These are phyloP conservation scores for Daldinia eschscholtzii DNA, from an alignment of 2,329 filamentous ascomycete species.

Conservation along the genomic window DNA sequence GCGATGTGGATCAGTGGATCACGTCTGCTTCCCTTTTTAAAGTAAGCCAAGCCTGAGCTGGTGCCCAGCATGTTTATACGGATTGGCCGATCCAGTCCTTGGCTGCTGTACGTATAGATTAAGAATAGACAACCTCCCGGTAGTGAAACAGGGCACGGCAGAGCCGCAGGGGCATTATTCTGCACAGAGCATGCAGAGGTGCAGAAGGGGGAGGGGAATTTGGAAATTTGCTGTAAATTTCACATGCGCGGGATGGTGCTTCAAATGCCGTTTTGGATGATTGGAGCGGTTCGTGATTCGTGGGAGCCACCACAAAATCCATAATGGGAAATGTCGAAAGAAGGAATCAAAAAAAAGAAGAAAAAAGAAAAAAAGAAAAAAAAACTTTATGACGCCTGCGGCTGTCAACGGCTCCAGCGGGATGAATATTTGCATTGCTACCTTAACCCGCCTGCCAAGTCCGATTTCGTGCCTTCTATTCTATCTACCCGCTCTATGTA, in stretches of 20 bases:
- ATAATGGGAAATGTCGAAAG: conserved; percentile 33
- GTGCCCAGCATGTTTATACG: conserved; percentile 31
- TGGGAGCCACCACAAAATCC: conserved; percentile 21
- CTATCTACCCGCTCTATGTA: background rate
- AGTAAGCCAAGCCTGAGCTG: conserved; percentile 38
- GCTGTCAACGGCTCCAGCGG: conserved; percentile 42
- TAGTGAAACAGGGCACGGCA: conserved; percentile 44
- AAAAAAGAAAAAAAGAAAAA: conserved; percentile 8
- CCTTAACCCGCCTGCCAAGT: conserved; percentile 17
- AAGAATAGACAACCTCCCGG: conserved; percentile 42
- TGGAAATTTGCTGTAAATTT: conserved; percentile 27
- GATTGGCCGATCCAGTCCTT: conserved; percentile 40
- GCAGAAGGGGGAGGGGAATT: conserved; percentile 21
- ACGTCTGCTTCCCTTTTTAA: conserved; percentile 35
- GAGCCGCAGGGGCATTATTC: conserved; percentile 42
- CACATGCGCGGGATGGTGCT: conserved; percentile 39
- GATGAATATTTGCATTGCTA: conserved; percentile 26
- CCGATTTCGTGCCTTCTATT: conserved; percentile 24
- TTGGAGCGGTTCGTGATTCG: conserved; percentile 36
- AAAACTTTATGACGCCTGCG: conserved; percentile 33
- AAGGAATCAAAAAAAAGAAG: background rate
- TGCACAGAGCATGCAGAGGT: conserved; percentile 13
- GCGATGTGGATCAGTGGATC: conserved; percentile 43
- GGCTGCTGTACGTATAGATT: conserved; percentile 38
- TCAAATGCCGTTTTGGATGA: conserved; percentile 36